Base-by-base conservation (phyloP, 2,329 filamentous ascomycete species). In the Arthroderma uncinatum region DNA sequence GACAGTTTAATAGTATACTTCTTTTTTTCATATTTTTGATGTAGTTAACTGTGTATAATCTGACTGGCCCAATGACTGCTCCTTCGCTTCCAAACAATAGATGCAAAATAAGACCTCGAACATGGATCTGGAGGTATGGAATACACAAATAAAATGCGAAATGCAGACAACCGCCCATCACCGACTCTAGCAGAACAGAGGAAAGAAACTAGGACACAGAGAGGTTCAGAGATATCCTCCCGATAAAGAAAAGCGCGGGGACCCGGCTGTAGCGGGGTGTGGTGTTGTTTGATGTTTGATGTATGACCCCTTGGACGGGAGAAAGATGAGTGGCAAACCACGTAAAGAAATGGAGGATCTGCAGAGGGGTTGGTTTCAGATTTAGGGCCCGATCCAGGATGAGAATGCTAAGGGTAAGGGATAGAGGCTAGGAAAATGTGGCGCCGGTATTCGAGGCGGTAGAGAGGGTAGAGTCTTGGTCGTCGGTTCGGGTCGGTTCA, bases 251-350 rank as follows among this genome's bases (percentile, higher is more conserved):
- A 14, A 34, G 47, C 23, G 47, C 2, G 9, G 28, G 47, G n/a
- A 33, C 47, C 47, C n/a, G n/a, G n/a, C n/a, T n/a, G n/a, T n/a
- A 50, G 10, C 19, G 25, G 23, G 25, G 40, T 40, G 19, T 30
- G 19, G 25, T 50, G 28, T 50, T 50, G 25, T 50, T 50, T 50
- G 47, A 14, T 50, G 47, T 50, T 50, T 34, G 47, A 50, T 50
- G 28, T 34, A n/a, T 50, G 47, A 14, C n/a, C 44, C 14, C 16
- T 19, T 25, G 4, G 6, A n/a, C 25, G n/a, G 12, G 25, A 50
- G n/a, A 30, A 23, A 25, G 19, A 4, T 19, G 21, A 21, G 12
- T 5, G 39, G 19, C 4, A 44, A 44, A 44, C 40, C 6, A 19
- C 10, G 19, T 44, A 19, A 21, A 25, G 23, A 44, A 21, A 19